Base-by-base conservation (phyloP, 208 protist species). In the Leishmania martiniquensis region DNA sequence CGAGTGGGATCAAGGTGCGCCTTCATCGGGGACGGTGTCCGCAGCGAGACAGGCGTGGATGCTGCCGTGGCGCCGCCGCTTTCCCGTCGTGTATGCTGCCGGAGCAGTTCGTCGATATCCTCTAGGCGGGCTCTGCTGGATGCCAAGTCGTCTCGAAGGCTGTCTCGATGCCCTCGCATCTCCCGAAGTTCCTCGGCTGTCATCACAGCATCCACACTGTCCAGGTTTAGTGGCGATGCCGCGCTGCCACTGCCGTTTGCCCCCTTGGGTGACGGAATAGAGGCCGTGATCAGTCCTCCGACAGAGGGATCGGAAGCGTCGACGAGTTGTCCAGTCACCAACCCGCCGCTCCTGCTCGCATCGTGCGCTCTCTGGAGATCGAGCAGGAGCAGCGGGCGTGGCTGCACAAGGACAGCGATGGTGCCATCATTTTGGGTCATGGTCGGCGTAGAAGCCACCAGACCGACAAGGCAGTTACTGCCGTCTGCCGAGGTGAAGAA, bases 101-200 rank as follows among this genome's bases (percentile, higher is more conserved):
- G 51, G 44, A 82, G 52, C 20, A 75, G 66, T 25, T 37, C 62
- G 47, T 81, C 72, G 32, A 91, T 76, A 42, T 84, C 87, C 0
- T 67, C 57, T 42, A 91, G 71, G 22, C 87, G 84, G 9, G 77
- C 75, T 52, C 72, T 63, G 68, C 85, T 87, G 20, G 85, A 82
- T 15, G 77, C 80, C 39, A 87, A 49, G 63, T 86, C 87, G 4
- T 42, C 45, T 29, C 70, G 34, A 2, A 91, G 77, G 20, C 77
- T 60, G 25, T 67, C 63, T 12, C 87, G 81, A 10, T 86, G 84
- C 54, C 82, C 82, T 32, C 20, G 63, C 62, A 91, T 69, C 55
- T 89, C 87, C 65, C 34, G 75, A 32, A 86, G 47, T 37, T 91
- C 87, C 32, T 81, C 75, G 0, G 73, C 67, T 20, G 81, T 59